phyloP scores from a whole-genome alignment of 1,284 basidiomycete genomes.

The Moniliophthora roreri region DNA sequence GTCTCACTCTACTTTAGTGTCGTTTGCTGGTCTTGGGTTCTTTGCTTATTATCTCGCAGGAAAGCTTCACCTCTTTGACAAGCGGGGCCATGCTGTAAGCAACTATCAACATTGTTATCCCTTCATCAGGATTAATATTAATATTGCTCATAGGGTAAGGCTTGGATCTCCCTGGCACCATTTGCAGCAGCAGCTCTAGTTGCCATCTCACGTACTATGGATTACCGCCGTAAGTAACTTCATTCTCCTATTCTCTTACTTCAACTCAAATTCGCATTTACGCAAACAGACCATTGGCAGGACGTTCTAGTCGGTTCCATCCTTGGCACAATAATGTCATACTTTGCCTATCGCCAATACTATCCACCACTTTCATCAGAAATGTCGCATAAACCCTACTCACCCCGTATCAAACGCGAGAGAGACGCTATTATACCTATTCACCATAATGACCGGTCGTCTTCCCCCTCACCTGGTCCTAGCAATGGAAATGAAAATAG shows the following conservation, averaged over 20 bases:
- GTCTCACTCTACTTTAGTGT: constrained; percentile 48
- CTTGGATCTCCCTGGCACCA: constrained; percentile 82
- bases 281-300: constrained; percentile 78
- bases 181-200: constrained; percentile 82
- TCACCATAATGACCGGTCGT: constrained; percentile 21
- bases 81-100: constrained; percentile 73
- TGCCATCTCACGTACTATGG: constrained; percentile 90
- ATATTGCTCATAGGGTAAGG: constrained; percentile 57
- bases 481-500: too few relatives aligned
- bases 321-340: constrained; percentile 73
- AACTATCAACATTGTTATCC: constrained; percentile 3
- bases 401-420: constrained; percentile 63
- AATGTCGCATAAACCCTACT: constrained; percentile 71
- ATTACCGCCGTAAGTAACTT: constrained; percentile 70
- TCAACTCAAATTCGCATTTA: neutral
- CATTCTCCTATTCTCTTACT: neutral
- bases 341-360: constrained; percentile 82
- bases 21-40: constrained; percentile 92
- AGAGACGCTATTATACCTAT: constrained; percentile 42
- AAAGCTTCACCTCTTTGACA: constrained; percentile 90
- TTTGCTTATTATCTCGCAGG: constrained; percentile 87
- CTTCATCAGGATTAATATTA: neutral
- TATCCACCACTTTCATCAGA: constrained; percentile 63
- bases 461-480: too few relatives aligned
- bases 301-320: constrained; percentile 83